A percentile compares a stretch with the other conserved stretches of the same genome.
Evolutionary conservation across 805 yeast genomes (phyloP).

Genomic region (Jamesozyma spencerorum): DNA sequence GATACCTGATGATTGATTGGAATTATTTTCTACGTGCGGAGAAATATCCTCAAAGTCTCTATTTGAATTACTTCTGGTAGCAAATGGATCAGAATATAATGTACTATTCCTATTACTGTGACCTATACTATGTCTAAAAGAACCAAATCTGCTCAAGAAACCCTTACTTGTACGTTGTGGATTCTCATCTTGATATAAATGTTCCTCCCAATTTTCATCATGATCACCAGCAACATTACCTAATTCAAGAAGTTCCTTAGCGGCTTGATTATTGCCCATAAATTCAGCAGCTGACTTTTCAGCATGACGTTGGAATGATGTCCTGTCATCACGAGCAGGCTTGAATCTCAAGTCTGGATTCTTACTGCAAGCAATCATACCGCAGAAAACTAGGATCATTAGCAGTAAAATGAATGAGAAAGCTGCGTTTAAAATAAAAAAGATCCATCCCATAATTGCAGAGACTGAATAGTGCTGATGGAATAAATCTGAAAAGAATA

Average conservation of each 20-base stretch:
- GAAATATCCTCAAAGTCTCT: too few relatives aligned
- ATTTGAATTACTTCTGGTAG: neutral
- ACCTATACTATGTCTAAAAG: neutral
- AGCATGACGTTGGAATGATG: slow-evolving; percentile 60
- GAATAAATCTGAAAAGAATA: slow-evolving; percentile 78
- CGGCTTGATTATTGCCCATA: slow-evolving; percentile 18
- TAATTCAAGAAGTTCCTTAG: slow-evolving; percentile 55
- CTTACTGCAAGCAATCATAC: slow-evolving; percentile 58
- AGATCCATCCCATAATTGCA: slow-evolving; percentile 86
- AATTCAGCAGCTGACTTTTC: slow-evolving; percentile 6
- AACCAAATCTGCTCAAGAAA: neutral
- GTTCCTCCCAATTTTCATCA: slow-evolving; percentile 56
- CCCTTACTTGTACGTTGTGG: neutral
- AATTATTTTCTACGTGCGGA: too few relatives aligned
- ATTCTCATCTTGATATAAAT: neutral
- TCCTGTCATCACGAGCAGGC: slow-evolving; percentile 86
- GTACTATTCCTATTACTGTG: neutral
- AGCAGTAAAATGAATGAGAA: slow-evolving; percentile 68
- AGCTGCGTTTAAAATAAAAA: slow-evolving; percentile 82
- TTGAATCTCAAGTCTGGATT: slow-evolving; percentile 85
- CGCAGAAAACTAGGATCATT: slow-evolving; percentile 56
- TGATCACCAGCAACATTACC: slow-evolving; percentile 82
- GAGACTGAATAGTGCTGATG: slow-evolving; percentile 71
- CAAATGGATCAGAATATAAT: neutral
- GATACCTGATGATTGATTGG: too few relatives aligned